Base-by-base conservation (phyloP, 495 filamentous ascomycete genomes). In the Trichoderma gamsii region DNA sequence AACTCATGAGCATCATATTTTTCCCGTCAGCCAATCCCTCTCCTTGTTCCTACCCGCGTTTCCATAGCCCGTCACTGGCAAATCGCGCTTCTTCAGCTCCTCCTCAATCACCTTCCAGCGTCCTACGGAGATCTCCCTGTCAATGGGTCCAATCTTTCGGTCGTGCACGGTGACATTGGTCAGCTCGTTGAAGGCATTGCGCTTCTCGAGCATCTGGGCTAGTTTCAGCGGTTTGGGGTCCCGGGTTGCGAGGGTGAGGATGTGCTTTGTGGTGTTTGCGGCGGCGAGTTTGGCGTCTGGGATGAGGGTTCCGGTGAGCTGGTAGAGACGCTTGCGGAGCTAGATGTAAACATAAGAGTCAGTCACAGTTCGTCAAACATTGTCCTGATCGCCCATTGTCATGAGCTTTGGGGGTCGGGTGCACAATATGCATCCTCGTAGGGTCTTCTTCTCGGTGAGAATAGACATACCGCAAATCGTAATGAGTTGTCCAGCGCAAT, bases 91-190 rank as follows among this genome's bases (percentile, higher is more conserved):
- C 73, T 84, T 78, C 52, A 96, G 82, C 79, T 90, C 89, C 74
- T 85, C 74, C 73, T 91, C 85, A 73, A 96, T 92, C 38, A 93
- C 72, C 85, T 96, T 95, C 87, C 88, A 92, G 71, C 94, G 85
- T 6, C 94, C 94, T 29, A 94, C 71, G 70, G 85, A 84, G 75
- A 85, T 87, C 76, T 96, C 91, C 76, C 86, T 86, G 77, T 92
- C 84, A 64, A 86, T 84, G 27, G 83, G 84, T 25, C 85, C 90
- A 65, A 89, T 79, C 70, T 88, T 86, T 68, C 81, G 81, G 4
- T 74, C 70, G 66, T 80, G 82, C 12, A 96, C 77, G 70, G 82
- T 84, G 52, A 97, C 88, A 74, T 97, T 97, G 64, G 87, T 81
- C 41, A 93, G 76, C 3, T 71, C 71, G 9, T 75, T 68, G 41